Base-by-base conservation (phyloP, 345 rosid genomes). In the Moricandia arvensis region DNA sequence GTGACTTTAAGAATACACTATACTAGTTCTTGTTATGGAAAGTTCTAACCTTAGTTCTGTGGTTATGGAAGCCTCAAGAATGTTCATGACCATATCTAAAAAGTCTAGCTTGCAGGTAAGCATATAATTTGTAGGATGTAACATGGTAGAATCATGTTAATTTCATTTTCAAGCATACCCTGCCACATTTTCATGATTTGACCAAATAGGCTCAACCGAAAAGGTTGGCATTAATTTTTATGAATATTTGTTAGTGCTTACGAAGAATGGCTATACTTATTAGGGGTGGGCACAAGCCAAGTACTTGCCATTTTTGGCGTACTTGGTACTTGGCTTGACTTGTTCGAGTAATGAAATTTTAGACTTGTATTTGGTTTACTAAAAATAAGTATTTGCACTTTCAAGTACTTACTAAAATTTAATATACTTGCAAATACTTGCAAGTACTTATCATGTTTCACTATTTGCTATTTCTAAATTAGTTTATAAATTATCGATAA, bases 171-270 rank as follows among this genome's bases (percentile, higher is more conserved):
- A 15, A 45, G 27, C 53, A 34, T 72, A 33, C 26, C 15, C 30
- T 17, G 6, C 47, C 71, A 65, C 65, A 29, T 3, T 31, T 65
- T 8, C 17, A 64, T 27, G 64, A 27, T 24, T 59, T 63, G 70
- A 41, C 66, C 18, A 31, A 66, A 58, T 26, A 60, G 31, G 17
- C 10, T 17, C 41, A 61, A 35, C 68, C 33, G 73, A 59, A 59
- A 34, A 51, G 33, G 15, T 75, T 18, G 16, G 67, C 59, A 66
- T 66, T 26, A 10, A n/a, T 7, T 13, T 5, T 18, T 35, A 31
- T 75, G 68, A 59, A 24, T 34, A 66, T 59, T 59, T 16, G 67
- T 4, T 66, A 58, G n/a, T n/a, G n/a, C n/a, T n/a, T n/a, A n/a
- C n/a, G n/a, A n/a, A n/a, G n/a, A n/a, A n/a, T n/a, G n/a, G n/a